These are phyloP conservation scores for Xylariales sp. DNA, from an alignment of 2,329 filamentous ascomycete genomes.

Conservation along the genomic window DNA sequence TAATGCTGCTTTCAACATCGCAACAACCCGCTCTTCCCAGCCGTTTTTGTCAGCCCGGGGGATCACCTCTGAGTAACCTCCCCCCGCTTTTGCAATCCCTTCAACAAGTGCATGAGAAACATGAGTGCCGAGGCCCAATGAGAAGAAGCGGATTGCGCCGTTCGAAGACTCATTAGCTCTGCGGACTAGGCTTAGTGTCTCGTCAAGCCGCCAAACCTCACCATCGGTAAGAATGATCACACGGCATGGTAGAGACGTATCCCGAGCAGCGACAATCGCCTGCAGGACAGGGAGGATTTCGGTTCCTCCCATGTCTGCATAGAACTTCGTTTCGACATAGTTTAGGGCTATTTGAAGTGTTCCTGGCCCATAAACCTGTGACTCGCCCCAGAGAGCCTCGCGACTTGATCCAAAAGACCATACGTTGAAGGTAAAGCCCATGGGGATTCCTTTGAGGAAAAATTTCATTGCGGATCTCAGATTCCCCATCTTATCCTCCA, in stretches of 20 bases:
- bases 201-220: conserved; percentile 61
- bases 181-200: conserved; percentile 61
- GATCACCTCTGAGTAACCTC: conserved; percentile 61
- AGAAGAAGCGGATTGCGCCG: conserved; percentile 64
- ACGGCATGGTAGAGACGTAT: conserved; percentile 58
- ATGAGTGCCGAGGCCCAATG: conserved; percentile 64
- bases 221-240: conserved; percentile 69
- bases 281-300: conserved; percentile 61
- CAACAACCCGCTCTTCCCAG: conserved; percentile 35
- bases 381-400: conserved; percentile 30
- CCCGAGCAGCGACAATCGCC: conserved; percentile 55
- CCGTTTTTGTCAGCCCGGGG: conserved; percentile 20
- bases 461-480: conserved; percentile 63
- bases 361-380: conserved; percentile 47
- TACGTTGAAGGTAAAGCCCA: conserved; percentile 53
- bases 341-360: conserved; percentile 57
- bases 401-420: conserved; percentile 63
- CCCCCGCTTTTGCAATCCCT: conserved; percentile 67
- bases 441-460: conserved; percentile 68
- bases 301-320: conserved; percentile 64
- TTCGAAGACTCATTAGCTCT: conserved; percentile 54
- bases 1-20: conserved; percentile 37
- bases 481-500: conserved; percentile 59
- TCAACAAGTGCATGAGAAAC: conserved; percentile 69
- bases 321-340: conserved; percentile 50